Percentiles rank a stretch among this genome's conserved stretches.
Conservation (phyloP, 1,139 yeast genomes). For the Hanseniaspora uvarum region DNA sequence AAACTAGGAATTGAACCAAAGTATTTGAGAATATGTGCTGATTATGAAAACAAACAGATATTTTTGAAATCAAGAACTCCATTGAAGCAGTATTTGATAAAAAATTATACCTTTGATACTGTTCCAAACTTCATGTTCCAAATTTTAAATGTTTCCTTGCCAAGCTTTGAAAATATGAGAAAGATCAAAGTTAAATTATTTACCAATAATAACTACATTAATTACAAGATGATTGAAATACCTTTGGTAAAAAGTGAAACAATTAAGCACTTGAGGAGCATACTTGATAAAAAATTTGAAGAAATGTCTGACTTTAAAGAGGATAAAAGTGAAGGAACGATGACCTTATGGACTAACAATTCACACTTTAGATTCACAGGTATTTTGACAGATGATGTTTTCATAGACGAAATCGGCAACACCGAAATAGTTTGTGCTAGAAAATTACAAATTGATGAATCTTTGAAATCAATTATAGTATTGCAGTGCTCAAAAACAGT, state of each 20-base stretch:
- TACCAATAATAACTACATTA: conserved; percentile 44
- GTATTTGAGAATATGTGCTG: conserved; percentile 54
- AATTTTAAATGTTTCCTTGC: conserved; percentile 59
- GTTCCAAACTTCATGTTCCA: conserved; percentile 58
- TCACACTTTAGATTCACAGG: conserved; percentile 31
- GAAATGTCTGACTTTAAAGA: background rate
- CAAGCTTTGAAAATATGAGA: conserved; percentile 68
- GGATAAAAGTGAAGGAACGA: background rate
- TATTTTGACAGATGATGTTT: conserved; percentile 28
- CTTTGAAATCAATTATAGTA: conserved; percentile 38
- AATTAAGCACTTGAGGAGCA: conserved; percentile 46
- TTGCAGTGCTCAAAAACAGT: conserved; percentile 71
- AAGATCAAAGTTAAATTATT: conserved; percentile 56
- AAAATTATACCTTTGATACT: conserved; percentile 40
- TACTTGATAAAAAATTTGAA: conserved; percentile 21
- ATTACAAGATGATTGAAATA: conserved; percentile 59
- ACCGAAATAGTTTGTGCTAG: conserved; percentile 36
- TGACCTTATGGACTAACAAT: conserved; percentile 31
- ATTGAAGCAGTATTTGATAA: conserved; percentile 38
- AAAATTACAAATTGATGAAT: conserved; percentile 28
- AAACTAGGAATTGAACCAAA: conserved; percentile 48
- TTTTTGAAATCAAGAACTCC: conserved; percentile 32
- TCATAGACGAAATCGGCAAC: conserved; percentile 29
- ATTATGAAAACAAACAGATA: conserved; percentile 46
- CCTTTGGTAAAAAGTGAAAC: conserved; percentile 55